A percentile compares a stretch with the other conserved stretches of the same genome.
Evolutionary conservation across 2,329 filamentous ascomycete species (phyloP).

Genomic region (Diaporthe amygdali): DNA sequence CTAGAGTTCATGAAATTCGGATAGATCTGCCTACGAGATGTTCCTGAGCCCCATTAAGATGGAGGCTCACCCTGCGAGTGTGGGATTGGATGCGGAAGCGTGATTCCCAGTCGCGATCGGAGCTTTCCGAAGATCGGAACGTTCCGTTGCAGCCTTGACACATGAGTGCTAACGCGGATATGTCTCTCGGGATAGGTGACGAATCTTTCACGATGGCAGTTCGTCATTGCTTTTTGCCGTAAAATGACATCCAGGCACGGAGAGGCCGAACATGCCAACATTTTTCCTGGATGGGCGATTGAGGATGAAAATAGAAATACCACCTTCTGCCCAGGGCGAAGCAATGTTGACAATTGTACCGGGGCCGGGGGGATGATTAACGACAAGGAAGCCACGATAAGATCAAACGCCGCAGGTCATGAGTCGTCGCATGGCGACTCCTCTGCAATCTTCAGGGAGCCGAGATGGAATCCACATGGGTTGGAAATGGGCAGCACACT

Average conservation of each 20-base stretch:
- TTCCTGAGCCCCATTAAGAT: no score
- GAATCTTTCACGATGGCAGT: not conserved
- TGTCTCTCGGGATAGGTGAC: no score
- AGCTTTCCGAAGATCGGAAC: not conserved
- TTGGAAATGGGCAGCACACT: not conserved
- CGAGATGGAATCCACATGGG: not conserved
- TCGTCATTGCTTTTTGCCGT: not conserved
- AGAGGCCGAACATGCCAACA: not conserved
- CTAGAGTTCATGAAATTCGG: not conserved
- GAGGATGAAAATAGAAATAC: not conserved
- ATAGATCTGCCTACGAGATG: not conserved
- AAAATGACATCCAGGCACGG: not conserved
- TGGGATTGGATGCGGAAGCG: no score
- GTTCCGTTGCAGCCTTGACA: not conserved
- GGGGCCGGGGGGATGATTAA: not conserved
- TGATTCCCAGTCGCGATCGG: not conserved
- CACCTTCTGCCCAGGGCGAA: not conserved
- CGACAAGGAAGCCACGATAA: slow-evolving; percentile 4
- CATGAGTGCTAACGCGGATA: no score
- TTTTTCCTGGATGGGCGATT: not conserved
- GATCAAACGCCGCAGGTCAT: not conserved
- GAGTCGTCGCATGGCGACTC: not conserved
- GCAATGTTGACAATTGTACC: not conserved
- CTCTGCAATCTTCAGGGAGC: not conserved
- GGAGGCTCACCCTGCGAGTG: not conserved